Evolutionary conservation across 768 basidiomycete genomes (phyloP).

Genomic region (Russula sp.): DNA sequence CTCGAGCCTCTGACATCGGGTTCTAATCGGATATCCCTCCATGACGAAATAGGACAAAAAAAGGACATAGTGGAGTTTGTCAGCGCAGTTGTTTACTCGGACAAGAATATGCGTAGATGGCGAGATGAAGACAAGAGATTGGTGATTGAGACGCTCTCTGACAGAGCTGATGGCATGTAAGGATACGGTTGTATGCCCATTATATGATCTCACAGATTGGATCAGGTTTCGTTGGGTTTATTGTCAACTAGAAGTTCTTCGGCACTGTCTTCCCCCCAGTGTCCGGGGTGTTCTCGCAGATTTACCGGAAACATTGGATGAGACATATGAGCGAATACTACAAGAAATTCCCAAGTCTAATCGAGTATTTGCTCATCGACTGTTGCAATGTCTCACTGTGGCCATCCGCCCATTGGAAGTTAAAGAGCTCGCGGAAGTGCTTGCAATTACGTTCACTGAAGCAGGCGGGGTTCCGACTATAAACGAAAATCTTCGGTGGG

Average conservation of each 20-base stretch:
- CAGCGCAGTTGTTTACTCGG: background rate
- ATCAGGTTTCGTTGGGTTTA: background rate
- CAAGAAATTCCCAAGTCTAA: background rate
- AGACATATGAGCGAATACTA: background rate
- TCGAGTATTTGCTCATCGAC: background rate
- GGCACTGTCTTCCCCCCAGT: background rate
- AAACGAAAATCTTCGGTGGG: background rate
- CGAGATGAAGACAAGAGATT: background rate
- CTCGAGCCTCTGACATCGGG: background rate
- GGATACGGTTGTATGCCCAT: no score
- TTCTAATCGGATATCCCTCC: background rate
- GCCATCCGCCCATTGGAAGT: background rate
- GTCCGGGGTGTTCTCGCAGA: background rate
- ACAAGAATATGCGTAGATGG: background rate
- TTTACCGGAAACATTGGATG: background rate
- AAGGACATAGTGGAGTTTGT: background rate
- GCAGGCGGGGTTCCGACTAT: background rate
- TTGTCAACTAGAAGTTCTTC: background rate
- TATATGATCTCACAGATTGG: background rate
- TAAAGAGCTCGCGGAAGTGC: background rate
- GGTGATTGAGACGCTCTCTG: background rate
- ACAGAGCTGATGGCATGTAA: background rate
- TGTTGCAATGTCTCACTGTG: background rate
- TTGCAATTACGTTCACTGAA: background rate
- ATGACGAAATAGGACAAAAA: background rate